Conservation (phyloP, 1,284 basidiomycete genomes). For the Porogramme epimiltina region DNA sequence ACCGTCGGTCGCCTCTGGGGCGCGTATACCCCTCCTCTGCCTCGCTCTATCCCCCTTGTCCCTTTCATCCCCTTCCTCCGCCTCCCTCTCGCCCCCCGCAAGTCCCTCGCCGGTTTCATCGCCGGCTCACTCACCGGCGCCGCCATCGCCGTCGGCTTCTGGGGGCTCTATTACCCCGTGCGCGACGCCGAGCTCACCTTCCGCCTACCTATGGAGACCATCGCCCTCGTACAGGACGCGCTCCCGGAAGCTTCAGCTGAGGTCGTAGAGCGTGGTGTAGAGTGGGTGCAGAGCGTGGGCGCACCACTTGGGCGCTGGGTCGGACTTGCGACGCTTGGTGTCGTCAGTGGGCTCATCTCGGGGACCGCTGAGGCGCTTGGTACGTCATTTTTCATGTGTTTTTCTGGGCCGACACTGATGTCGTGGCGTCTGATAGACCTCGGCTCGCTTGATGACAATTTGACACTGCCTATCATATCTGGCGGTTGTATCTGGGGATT, state of each 20-base stretch:
- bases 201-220: conserved; percentile 17
- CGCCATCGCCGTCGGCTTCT: conserved; percentile 76
- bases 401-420: not conserved
- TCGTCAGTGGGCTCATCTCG: conserved; percentile 76
- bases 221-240: conserved; percentile 5
- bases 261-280: conserved; percentile 12
- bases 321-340: conserved; percentile 59
- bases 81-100: conserved; percentile 81
- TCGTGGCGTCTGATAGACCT: conserved; percentile 60
- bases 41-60: conserved; percentile 64
- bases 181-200: conserved; percentile 40
- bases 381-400: conserved; percentile 35
- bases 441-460: conserved; percentile 88
- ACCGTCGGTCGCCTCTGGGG: conserved; percentile 91
- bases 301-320: conserved; percentile 41
- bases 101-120: conserved; percentile 87
- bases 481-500: conserved; percentile 82
- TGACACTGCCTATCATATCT: conserved; percentile 90
- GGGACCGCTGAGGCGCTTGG: conserved; percentile 85
- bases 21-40: conserved; percentile 74
- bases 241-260: conserved; percentile 6
- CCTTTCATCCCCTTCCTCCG: conserved; percentile 53
- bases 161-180: conserved; percentile 61
- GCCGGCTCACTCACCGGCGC: conserved; percentile 84
- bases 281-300: conserved; percentile 3